Evolutionary conservation across 2,329 filamentous ascomycete species (phyloP).

Genomic region (Neonectria magnoliae): DNA sequence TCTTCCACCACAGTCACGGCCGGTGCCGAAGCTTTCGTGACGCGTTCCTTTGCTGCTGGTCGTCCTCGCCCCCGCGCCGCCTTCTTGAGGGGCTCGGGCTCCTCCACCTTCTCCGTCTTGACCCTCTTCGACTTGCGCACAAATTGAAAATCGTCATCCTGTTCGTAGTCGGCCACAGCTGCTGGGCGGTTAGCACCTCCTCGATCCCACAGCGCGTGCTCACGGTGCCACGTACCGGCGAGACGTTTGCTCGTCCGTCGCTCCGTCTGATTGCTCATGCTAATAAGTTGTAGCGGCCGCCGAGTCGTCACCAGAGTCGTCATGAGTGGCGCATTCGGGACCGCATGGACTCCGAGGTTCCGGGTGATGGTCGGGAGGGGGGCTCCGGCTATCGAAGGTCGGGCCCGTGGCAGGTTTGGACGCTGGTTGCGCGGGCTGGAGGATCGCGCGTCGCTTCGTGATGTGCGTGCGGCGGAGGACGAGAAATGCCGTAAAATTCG

Average conservation of each 20-base stretch:
- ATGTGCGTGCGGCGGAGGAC: constrained; percentile 3
- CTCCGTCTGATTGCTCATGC: constrained; percentile 73
- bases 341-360: constrained; percentile 38
- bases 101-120: constrained; percentile 64
- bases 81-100: constrained; percentile 58
- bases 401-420: constrained; percentile 21
- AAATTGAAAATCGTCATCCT: constrained; percentile 82
- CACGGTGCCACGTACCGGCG: constrained; percentile 61
- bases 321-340: constrained; percentile 66
- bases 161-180: constrained; percentile 67
- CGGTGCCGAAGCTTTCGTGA: constrained; percentile 46
- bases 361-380: constrained; percentile 29
- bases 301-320: constrained; percentile 74
- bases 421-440: constrained; percentile 21
- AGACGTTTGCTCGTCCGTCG: constrained; percentile 72
- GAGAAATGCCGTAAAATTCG: background rate
- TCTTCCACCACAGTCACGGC: constrained; percentile 14
- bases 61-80: constrained; percentile 46
- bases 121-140: constrained; percentile 73
- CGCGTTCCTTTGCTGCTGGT: constrained; percentile 47
- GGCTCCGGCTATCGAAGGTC: constrained; percentile 26
- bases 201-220: constrained; percentile 17
- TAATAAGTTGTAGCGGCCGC: constrained; percentile 73
- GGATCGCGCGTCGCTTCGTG: constrained; percentile 38
- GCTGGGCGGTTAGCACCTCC: constrained; percentile 31